Percentiles rank a stretch among this genome's conserved stretches.
Evolutionary conservation across 2,329 filamentous ascomycete genomes (phyloP).

Genomic region (Fusarium cyanostomum): DNA sequence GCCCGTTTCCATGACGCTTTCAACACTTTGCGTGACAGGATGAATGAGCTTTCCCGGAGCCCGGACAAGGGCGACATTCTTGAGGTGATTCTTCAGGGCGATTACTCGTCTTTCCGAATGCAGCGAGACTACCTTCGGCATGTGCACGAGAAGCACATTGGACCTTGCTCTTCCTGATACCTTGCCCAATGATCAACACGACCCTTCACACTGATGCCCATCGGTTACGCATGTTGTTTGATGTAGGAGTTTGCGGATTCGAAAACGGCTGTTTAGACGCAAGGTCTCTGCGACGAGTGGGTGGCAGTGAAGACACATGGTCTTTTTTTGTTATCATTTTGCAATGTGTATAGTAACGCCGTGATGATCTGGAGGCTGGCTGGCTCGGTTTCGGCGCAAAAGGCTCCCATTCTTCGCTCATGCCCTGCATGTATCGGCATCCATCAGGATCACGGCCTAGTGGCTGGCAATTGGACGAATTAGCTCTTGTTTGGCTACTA

Average conservation of each 20-base stretch:
- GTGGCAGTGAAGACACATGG: slow-evolving; percentile 14
- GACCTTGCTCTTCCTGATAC: slow-evolving; percentile 45
- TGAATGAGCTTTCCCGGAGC: slow-evolving; percentile 59
- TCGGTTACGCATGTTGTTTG: slow-evolving; percentile 16
- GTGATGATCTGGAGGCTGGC: slow-evolving; percentile 32
- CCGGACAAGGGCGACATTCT: slow-evolving; percentile 62
- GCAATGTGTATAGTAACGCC: slow-evolving; percentile 40
- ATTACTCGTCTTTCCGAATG: slow-evolving; percentile 77
- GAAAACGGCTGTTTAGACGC: slow-evolving; percentile 21
- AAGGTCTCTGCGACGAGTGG: slow-evolving; percentile 1
- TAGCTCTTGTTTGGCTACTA: slow-evolving; percentile 39
- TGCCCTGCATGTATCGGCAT: slow-evolving; percentile 19
- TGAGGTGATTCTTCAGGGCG: slow-evolving; percentile 75
- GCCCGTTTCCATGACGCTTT: slow-evolving; percentile 75
- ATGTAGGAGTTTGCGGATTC: slow-evolving; percentile 29
- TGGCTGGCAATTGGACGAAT: slow-evolving; percentile 41
- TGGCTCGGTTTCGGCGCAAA: slow-evolving; percentile 29
- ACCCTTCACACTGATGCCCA: slow-evolving; percentile 10
- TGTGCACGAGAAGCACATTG: slow-evolving; percentile 57
- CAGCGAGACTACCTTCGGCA: slow-evolving; percentile 72
- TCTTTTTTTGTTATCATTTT: slow-evolving; percentile 9
- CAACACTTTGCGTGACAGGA: slow-evolving; percentile 63
- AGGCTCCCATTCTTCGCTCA: slow-evolving; percentile 12
- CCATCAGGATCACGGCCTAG: slow-evolving; percentile 35
- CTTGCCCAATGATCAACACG: not conserved